Base-by-base conservation (phyloP, 2,329 filamentous ascomycete species). In the Allantophomopsis cytisporea region DNA sequence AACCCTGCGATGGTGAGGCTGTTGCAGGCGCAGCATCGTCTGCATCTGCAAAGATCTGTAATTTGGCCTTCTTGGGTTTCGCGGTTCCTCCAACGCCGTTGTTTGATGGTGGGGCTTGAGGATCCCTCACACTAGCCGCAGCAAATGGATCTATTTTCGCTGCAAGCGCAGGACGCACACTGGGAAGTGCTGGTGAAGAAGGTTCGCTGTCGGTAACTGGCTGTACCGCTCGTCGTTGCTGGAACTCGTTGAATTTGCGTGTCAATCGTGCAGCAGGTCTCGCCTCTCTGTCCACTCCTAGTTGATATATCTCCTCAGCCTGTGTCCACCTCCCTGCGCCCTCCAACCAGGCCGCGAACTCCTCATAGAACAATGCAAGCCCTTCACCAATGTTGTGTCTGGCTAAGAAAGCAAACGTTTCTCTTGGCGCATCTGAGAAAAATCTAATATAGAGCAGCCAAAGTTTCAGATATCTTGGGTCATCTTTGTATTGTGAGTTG, bases 371-470 rank as follows among this genome's bases (percentile, higher is more conserved):
- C 3, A 96, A 66, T 2, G 91, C 91, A 2, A 98, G 71, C 1
- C 71, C 68, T 53, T 95, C 87, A 44, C 89, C 91, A 43, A 98
- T 85, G 45, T 71, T 72, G 55, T 98, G 87, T 38, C 88, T 82
- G 11, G 89, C 81, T 30, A 98, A 69, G 55, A 93, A 98, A 36
- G 91, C 77, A 56, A 88, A 98, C 0, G 83, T 86, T 60, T 98
- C 91, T 39, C 89, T 79, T 2, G 89, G 88, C n/a, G 85, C 70
- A 56, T 96, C 91, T 4, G 85, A 83, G 61, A 96, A 96, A 51
- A 95, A 76, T 38, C 81, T 73, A 53, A 96, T 93, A 60, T 96
- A 98, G 54, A 88, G 79, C 21, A 96, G 68, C 91, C 91, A 98
- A 38, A 98, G 60, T 58, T 85, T 89, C 41, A 98, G 63, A 57